Conservation (phyloP, 148 eudicot species). For the Tetragonia tetragonoides region DNA sequence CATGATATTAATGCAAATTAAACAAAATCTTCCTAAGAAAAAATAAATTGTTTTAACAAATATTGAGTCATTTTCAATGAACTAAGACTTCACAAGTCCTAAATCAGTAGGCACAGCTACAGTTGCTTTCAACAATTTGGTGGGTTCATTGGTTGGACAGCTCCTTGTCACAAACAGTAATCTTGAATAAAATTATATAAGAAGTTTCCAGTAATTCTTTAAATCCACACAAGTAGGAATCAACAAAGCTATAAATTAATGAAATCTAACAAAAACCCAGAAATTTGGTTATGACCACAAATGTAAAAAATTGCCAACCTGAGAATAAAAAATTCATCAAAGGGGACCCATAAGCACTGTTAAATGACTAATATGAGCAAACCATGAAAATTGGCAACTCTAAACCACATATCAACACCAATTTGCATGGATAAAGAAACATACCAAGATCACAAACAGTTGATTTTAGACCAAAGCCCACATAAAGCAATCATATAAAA, state of each 20-base stretch:
- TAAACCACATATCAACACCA: conserved; percentile 21
- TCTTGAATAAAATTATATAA: neutral
- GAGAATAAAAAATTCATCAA: neutral
- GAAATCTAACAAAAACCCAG: conserved; percentile 9
- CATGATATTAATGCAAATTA: neutral
- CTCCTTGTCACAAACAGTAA: conserved; percentile 27
- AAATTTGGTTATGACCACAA: neutral
- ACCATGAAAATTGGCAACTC: conserved; percentile 9
- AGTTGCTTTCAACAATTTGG: conserved; percentile 24
- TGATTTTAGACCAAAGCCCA: conserved; percentile 19
- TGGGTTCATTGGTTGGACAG: conserved; percentile 25
- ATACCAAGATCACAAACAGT: conserved; percentile 14
- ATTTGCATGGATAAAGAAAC: conserved; percentile 15
- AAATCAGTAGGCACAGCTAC: conserved; percentile 15
- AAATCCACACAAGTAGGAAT: conserved; percentile 13
- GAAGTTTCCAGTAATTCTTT: neutral
- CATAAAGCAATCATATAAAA: conserved; percentile 22
- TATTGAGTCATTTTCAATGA: conserved; percentile 28
- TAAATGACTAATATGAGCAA: conserved; percentile 14
- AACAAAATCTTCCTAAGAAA: neutral
- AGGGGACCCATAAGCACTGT: conserved; percentile 26
- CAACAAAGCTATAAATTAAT: neutral
- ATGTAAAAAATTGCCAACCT: conserved; percentile 18
- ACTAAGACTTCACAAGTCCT: conserved; percentile 23
- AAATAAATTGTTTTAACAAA: conserved; percentile 1